phyloP scores from a whole-genome alignment of 768 basidiomycete genomes.

The Inosperma sp. region DNA sequence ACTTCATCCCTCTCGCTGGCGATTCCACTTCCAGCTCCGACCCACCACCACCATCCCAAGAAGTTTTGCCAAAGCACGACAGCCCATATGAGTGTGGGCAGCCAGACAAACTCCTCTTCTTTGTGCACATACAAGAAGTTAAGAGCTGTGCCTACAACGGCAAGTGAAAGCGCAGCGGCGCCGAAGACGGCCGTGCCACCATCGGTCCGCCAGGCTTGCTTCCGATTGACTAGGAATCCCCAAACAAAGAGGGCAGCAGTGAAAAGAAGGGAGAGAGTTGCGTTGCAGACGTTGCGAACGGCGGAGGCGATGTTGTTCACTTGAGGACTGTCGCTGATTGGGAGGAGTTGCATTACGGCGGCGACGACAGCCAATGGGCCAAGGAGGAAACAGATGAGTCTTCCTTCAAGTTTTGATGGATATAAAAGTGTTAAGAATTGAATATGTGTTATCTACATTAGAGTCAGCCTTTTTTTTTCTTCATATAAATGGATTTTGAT shows the following conservation, averaged over 20 bases:
- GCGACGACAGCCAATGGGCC: conserved; percentile 85
- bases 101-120: conserved; percentile 87
- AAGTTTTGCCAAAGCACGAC: conserved; percentile 97
- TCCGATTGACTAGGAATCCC: conserved; percentile 87
- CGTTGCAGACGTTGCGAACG: conserved; percentile 92
- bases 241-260: conserved; percentile 85
- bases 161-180: conserved; percentile 74
- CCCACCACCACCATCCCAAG: conserved; percentile 99
- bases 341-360: conserved; percentile 78
- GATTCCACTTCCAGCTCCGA: conserved; percentile 72
- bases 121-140: conserved; percentile 83
- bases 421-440: conserved; percentile 95
- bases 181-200: conserved; percentile 97
- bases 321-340: conserved; percentile 44
- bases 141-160: conserved; percentile 75
- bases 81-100: conserved; percentile 84
- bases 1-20: conserved; percentile 40
- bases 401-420: conserved; percentile 83
- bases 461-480: background rate
- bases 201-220: conserved; percentile 92
- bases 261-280: conserved; percentile 92
- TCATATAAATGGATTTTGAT: too few species aligned
- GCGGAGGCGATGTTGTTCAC: conserved; percentile 60
- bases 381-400: conserved; percentile 80
- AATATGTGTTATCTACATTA: conserved; percentile 83